These are phyloP conservation scores for Erodium moschatum DNA, from an alignment of 441 rosid genomes.

Conservation along the genomic window DNA sequence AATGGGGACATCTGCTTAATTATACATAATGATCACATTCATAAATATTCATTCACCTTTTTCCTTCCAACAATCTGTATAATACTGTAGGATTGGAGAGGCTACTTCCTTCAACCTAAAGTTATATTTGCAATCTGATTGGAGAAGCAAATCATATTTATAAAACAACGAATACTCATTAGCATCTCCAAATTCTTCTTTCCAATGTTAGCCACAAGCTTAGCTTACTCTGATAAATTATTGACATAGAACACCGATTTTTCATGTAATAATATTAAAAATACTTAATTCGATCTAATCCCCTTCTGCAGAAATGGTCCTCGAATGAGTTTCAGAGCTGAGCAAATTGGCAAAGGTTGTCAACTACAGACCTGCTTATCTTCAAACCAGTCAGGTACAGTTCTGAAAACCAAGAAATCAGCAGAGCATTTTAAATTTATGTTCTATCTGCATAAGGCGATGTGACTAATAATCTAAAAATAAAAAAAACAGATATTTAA, in stretches of 20 bases:
- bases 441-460: background rate
- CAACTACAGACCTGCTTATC: conserved; percentile 51
- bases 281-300: too few relatives aligned
- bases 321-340: conserved; percentile 44
- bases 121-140: too few relatives aligned
- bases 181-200: background rate
- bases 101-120: too few relatives aligned
- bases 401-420: conserved; percentile 56
- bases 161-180: background rate
- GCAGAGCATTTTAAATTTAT: conserved; percentile 8
- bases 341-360: conserved; percentile 50
- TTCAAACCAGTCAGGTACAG: conserved; percentile 67
- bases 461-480: background rate
- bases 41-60: background rate
- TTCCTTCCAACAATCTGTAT: background rate
- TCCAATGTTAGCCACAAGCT: too few relatives aligned
- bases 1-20: background rate
- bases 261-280: too few relatives aligned
- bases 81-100: too few relatives aligned
- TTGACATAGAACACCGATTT: background rate
- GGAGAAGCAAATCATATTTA: background rate
- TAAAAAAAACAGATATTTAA: background rate
- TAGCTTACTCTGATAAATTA: too few relatives aligned
- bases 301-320: conserved; percentile 69
- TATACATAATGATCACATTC: background rate